Evolutionary conservation across 305 asterid genomes (phyloP), one percentile per base, ranked within the genome.

Genomic region (Rubia peregrina): DNA sequence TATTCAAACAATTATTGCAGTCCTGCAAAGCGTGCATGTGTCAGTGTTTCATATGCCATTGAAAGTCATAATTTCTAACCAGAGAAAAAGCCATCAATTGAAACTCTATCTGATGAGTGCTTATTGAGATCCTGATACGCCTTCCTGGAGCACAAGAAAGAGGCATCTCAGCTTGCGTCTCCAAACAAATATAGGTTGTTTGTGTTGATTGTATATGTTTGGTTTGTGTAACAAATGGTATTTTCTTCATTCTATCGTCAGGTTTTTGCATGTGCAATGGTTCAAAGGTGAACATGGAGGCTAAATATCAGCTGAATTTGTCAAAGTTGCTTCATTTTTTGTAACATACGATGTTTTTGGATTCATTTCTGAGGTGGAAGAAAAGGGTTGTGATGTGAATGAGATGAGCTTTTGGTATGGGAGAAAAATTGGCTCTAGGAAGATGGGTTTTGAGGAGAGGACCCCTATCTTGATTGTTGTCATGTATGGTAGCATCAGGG

Each of bases 101-200:
- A 93, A 12, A 69, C 42, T 21, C 97, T 93, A 71, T 97, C 98
- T 0, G 91, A 93, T 30, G 96, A 90, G 74, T 93, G 98, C 83
- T 75, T 93, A 24, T 84, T 6, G 98, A 93, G 90, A 87, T 93
- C 88, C 82, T 93, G 72, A 80, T 85, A 41, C 92, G 79, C 67
- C 68, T 93, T 76, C 74, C 91, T 0, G 86, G 89, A 36, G 96
- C 95, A 17, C 85, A 68, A 0, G 97, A 86, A 69, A 89, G 88
- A 79, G 85, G 95, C 61, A 78, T 86, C 13, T 77, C 95, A 0
- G 92, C 96, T 33, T 87, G 95, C 70, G 94, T 90, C 67, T 93
- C 98, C 22, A 93, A 86, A 74, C 94, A 26, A 26, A 26, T 26
- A 1, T 26, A 26, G 69, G 12, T 33, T 59, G 21, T 16, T 42